Percentiles rank a stretch among this genome's conserved stretches.
phyloP scores from a whole-genome alignment of 345 rosid species.

The Citrus reticulata region DNA sequence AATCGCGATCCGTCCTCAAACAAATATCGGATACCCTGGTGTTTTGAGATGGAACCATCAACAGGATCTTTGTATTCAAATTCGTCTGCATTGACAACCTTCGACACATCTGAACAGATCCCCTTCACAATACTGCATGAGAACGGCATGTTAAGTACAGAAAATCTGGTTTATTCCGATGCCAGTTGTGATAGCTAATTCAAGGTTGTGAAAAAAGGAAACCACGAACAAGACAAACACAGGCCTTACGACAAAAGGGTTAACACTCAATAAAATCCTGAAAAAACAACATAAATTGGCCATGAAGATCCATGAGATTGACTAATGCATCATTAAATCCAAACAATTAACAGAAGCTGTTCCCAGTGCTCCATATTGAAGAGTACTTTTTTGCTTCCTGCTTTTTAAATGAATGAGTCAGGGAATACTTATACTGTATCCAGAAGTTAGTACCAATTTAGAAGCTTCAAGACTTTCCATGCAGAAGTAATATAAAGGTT shows the following conservation, averaged over 20 bases:
- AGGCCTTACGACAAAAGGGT: not conserved
- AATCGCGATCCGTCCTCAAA: constrained; percentile 94
- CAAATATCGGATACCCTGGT: constrained; percentile 91
- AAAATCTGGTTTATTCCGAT: not conserved
- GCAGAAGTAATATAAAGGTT: not conserved
- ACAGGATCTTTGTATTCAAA: constrained; percentile 98
- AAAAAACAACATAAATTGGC: not conserved
- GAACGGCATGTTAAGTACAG: not conserved
- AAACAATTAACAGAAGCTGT: not conserved
- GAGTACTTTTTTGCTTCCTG: not conserved
- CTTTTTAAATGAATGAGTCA: not conserved
- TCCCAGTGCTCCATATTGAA: not conserved
- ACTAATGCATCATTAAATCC: not conserved
- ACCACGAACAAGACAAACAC: not conserved
- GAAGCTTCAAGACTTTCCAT: not conserved
- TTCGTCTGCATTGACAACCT: constrained; percentile 76
- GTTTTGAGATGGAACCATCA: constrained; percentile 92
- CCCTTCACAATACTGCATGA: constrained; percentile 66
- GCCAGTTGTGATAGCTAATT: not conserved
- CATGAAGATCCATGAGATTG: not conserved
- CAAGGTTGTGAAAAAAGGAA: not conserved
- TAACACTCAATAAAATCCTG: not conserved
- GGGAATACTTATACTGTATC: not conserved
- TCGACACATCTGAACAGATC: constrained; percentile 62
- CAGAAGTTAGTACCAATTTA: not conserved